These are phyloP conservation scores for Colletotrichum tofieldiae DNA, from an alignment of 2,329 filamentous ascomycete genomes.

Conservation along the genomic window DNA sequence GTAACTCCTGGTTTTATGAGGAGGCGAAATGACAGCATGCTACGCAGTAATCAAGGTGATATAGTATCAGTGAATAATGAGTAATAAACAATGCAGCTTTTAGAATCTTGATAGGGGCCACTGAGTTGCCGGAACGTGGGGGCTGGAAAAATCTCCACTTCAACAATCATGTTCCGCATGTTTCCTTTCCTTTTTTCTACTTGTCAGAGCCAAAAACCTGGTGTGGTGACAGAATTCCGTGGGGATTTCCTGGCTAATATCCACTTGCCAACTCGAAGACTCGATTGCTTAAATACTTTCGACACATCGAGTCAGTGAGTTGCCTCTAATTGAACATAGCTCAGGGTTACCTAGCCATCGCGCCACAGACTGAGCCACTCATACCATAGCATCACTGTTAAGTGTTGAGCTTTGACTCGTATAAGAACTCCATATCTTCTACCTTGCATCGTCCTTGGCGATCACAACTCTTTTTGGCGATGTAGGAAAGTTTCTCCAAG, in stretches of 20 bases:
- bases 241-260: not conserved
- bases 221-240: too few species aligned
- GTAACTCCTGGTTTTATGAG: too few species aligned
- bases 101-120: too few species aligned
- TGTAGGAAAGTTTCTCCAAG: not conserved
- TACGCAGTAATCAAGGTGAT: too few species aligned
- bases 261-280: not conserved
- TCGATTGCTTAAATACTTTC: too few species aligned
- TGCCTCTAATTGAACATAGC: not conserved
- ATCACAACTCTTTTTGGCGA: not conserved
- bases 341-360: not conserved
- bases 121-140: too few species aligned
- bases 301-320: not conserved
- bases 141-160: too few species aligned
- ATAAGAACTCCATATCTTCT: not conserved
- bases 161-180: too few species aligned
- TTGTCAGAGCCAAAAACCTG: not conserved
- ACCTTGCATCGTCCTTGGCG: not conserved
- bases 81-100: too few species aligned
- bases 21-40: too few species aligned
- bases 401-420: not conserved
- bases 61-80: too few species aligned
- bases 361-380: conserved; percentile 1
- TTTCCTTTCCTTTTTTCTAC: too few species aligned
- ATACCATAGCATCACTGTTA: not conserved